Conservation (phyloP, 2,329 filamentous ascomycete species). For the Cercospora zeina region DNA sequence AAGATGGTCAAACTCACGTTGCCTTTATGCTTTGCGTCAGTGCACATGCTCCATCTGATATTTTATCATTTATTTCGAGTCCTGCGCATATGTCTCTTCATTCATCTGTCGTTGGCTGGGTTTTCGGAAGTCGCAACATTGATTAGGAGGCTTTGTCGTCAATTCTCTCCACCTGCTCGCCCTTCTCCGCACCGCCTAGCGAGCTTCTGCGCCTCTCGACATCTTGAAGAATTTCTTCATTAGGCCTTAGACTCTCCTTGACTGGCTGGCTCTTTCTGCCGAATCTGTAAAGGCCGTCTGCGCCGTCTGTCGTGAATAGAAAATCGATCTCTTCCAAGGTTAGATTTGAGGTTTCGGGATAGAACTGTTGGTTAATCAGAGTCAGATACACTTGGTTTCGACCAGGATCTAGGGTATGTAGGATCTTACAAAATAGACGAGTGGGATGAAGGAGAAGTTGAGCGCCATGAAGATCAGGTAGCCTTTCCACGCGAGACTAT, state of each 20-base stretch:
- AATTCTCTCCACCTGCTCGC: constrained; percentile 18
- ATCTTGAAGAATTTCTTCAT: constrained; percentile 22
- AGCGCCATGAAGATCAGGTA: constrained; percentile 56
- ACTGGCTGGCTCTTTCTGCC: constrained; percentile 31
- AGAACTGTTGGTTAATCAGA: constrained; percentile 12
- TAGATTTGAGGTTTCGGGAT: constrained; percentile 48
- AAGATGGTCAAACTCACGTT: not conserved
- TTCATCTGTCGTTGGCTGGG: not conserved
- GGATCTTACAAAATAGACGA: constrained; percentile 48
- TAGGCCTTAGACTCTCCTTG: constrained; percentile 29
- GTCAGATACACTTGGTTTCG: not conserved
- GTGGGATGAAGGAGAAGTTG: constrained; percentile 49
- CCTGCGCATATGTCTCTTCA: not conserved
- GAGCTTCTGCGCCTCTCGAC: constrained; percentile 21
- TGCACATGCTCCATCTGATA: not conserved
- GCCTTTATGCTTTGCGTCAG: not conserved
- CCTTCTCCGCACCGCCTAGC: constrained; percentile 3
- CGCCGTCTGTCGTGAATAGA: constrained; percentile 42
- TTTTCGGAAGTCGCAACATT: too few species aligned
- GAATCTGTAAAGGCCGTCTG: constrained; percentile 31
- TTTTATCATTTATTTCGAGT: not conserved
- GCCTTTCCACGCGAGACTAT: constrained; percentile 51
- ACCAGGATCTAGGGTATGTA: not conserved
- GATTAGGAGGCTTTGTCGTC: constrained; percentile 18
- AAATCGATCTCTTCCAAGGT: constrained; percentile 50